These are phyloP conservation scores for Glomus cerebriforme DNA, from an alignment of 192 early-diverging fungal genomes.

Conservation along the genomic window DNA sequence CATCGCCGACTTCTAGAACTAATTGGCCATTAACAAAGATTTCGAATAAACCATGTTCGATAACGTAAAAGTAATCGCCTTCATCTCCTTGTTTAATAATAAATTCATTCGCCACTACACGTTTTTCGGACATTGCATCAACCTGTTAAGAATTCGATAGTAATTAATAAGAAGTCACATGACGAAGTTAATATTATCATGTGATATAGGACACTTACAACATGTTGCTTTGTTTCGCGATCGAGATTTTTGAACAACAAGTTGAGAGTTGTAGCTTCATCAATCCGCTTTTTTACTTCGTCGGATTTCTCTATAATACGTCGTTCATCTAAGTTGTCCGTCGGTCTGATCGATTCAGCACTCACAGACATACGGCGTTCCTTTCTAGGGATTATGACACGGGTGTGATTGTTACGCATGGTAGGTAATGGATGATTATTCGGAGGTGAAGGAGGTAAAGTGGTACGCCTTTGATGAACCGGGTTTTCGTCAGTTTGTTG, in stretches of 20 bases:
- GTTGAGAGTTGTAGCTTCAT: constrained; percentile 29
- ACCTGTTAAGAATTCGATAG: no score
- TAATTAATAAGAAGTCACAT: neutral
- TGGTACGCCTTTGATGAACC: neutral
- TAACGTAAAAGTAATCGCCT: constrained; percentile 49
- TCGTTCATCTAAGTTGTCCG: neutral
- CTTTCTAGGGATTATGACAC: neutral
- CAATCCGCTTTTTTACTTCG: constrained; percentile 28
- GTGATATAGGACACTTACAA: constrained; percentile 36
- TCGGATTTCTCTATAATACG: constrained; percentile 37
- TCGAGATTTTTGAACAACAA: constrained; percentile 46
- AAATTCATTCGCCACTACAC: constrained; percentile 23
- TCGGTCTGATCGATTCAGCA: constrained; percentile 45
- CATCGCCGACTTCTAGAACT: constrained; percentile 33
- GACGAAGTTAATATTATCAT: neutral
- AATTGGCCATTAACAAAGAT: constrained; percentile 31
- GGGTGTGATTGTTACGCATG: neutral
- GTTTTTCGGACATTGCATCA: constrained; percentile 43
- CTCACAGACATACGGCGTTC: constrained; percentile 44
- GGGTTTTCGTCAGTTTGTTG: neutral
- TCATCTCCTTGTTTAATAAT: constrained; percentile 45
- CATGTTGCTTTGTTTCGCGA: constrained; percentile 34
- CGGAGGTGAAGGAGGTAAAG: neutral
- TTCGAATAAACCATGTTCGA: constrained; percentile 38
- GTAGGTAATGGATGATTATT: neutral